Base-by-base conservation (phyloP, 2,329 filamentous ascomycete genomes). In the Sporothrix protearum region DNA sequence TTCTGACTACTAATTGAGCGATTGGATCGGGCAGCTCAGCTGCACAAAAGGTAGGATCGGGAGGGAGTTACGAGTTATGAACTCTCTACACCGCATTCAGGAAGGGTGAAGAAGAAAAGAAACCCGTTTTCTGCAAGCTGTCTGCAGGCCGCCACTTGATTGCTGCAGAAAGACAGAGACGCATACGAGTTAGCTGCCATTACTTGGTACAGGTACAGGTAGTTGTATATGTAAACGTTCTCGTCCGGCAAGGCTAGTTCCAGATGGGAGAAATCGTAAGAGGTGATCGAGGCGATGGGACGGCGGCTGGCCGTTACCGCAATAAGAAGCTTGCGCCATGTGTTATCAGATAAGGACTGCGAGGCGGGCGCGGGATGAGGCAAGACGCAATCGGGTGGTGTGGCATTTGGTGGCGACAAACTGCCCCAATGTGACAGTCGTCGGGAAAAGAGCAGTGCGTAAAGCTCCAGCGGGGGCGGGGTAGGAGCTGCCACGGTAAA, bases 1-100 rank as follows among this genome's bases (percentile, higher is more conserved):
- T 69, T 69, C 63, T 36, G 19, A 70, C 68, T 70, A 51, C 55
- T 63, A 70, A 49, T 70, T 63, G 68, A 63, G 68, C 68, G 68
- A 70, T 70, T 70, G 68, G 68, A 61, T 61, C 36, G 47, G 68
- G 42, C 42, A 47, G 19, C 42, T 14, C 42, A 47, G 53, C 53
- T 59, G 59, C 59, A 64, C 36, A 36, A 64, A 36, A 64, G 59
- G 49, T 42, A 55, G 51, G 67, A 69, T 22, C 22, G 67, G 51
- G 36, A 51, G 28, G 67, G 67, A 69, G 68, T 39, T 61, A 33
- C 30, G 25, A 33, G n/a, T n/a, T n/a, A n/a, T n/a, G n/a, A n/a
- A n/a, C n/a, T n/a, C 22, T 28, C 16, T 6, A 53, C 28, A 68
- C 30, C 47, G 51, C 14, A 9, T 49, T 12, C 10, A 16, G 10